A percentile compares a stretch with the other conserved stretches of the same genome.
Evolutionary conservation across 2,329 filamentous ascomycete species (phyloP).

Genomic region (Aspergillus brasiliensis): DNA sequence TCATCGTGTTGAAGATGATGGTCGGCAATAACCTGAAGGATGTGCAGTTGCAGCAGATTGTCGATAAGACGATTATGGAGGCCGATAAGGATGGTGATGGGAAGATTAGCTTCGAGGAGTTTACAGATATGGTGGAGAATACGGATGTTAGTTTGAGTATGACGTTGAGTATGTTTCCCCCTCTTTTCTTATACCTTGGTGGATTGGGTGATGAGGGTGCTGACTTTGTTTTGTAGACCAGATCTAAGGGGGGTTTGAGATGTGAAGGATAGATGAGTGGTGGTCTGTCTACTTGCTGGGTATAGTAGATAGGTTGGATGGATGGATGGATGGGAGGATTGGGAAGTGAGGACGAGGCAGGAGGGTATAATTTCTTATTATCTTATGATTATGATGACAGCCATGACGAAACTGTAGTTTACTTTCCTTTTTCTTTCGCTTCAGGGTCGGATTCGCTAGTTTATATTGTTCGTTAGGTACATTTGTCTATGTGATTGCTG

Average conservation of each 20-base stretch:
- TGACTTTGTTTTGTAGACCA: neutral
- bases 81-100: slow-evolving; percentile 93
- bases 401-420: neutral
- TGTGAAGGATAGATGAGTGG: neutral
- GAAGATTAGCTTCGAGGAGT: slow-evolving; percentile 99
- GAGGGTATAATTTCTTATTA: neutral
- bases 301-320: neutral
- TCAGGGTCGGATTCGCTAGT: neutral
- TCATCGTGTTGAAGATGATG: slow-evolving; percentile 99
- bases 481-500: too few relatives aligned
- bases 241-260: neutral
- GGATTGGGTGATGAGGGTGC: neutral
- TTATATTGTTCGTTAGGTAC: neutral
- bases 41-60: slow-evolving; percentile 96
- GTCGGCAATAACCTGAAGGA: slow-evolving; percentile 99
- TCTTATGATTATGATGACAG: neutral
- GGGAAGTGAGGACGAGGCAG: neutral
- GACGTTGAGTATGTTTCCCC: slow-evolving; percentile 60
- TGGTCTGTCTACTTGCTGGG: neutral
- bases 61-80: slow-evolving; percentile 99
- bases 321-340: neutral
- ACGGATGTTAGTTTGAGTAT: slow-evolving; percentile 73
- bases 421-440: neutral
- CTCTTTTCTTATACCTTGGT: neutral
- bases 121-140: slow-evolving; percentile 97